phyloP scores from a whole-genome alignment of 495 filamentous ascomycete genomes.

The Thozetella sp. region DNA sequence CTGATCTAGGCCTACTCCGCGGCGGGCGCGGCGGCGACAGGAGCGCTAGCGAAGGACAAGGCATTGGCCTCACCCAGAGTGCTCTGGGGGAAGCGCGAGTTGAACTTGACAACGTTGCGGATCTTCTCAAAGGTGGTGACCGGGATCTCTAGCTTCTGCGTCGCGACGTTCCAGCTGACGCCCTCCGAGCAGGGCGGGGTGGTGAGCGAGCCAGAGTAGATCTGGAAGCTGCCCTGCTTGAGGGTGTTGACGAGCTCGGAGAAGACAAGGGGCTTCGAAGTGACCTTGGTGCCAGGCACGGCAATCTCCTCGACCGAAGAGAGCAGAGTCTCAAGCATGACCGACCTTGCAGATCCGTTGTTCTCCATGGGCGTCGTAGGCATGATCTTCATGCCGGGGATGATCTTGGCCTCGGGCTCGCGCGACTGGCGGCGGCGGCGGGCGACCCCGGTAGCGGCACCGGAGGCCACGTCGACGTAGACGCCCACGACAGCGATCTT shows the following conservation, averaged over 20 bases:
- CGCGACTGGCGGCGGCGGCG: conserved; percentile 7
- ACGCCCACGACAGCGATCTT: conserved; percentile 60
- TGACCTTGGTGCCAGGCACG: conserved; percentile 53
- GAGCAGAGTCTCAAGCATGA: conserved; percentile 58
- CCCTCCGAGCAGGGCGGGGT: conserved; percentile 70
- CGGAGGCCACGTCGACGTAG: conserved; percentile 57
- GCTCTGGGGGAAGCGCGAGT: conserved; percentile 65
- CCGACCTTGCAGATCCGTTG: conserved; percentile 14
- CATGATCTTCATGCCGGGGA: background rate
- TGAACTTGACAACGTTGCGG: conserved; percentile 65
- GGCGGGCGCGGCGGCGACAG: background rate
- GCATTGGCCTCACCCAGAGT: conserved; percentile 54
- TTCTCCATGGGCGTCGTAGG: conserved; percentile 8
- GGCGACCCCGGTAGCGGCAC: conserved; percentile 15
- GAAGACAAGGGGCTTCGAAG: conserved; percentile 59
- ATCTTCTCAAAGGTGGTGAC: conserved; percentile 54
- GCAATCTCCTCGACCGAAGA: conserved; percentile 51
- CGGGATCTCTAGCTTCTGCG: conserved; percentile 51
- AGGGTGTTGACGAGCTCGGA: conserved; percentile 50
- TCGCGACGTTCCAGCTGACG: conserved; percentile 58
- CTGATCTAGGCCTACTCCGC: too few relatives aligned
- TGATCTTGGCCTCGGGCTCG: background rate
- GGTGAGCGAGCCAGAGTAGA: conserved; percentile 65
- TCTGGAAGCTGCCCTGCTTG: conserved; percentile 46
- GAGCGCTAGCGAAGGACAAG: conserved; percentile 31